These are phyloP conservation scores for Nemania sp. DNA, from an alignment of 2,329 filamentous ascomycete genomes.

Conservation along the genomic window DNA sequence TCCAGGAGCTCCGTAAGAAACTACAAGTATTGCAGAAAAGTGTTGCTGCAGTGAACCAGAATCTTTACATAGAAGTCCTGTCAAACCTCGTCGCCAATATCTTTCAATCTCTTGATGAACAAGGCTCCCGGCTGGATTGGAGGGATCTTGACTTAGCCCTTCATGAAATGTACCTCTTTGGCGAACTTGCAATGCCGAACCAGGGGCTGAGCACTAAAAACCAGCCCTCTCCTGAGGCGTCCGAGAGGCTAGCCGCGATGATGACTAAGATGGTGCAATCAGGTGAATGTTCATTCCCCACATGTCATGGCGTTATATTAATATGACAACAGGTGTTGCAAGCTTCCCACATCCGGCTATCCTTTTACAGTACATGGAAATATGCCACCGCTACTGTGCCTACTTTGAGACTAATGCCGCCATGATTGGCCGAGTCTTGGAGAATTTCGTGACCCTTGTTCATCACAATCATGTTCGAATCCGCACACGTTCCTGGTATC, in stretches of 20 bases:
- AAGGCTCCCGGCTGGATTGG: slow-evolving; percentile 86
- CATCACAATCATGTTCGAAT: slow-evolving; percentile 91
- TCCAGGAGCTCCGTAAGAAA: slow-evolving; percentile 91
- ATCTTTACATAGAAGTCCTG: slow-evolving; percentile 87
- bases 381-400: slow-evolving; percentile 90
- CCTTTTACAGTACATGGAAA: slow-evolving; percentile 97
- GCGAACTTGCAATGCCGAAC: slow-evolving; percentile 90
- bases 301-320: slow-evolving; percentile 39
- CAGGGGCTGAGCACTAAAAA: slow-evolving; percentile 89
- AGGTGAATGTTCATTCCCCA: slow-evolving; percentile 64
- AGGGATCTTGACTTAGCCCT: slow-evolving; percentile 93
- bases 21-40: slow-evolving; percentile 93
- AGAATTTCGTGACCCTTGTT: slow-evolving; percentile 90
- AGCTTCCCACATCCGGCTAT: slow-evolving; percentile 91
- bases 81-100: slow-evolving; percentile 89
- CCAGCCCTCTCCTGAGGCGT: slow-evolving; percentile 81
- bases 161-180: slow-evolving; percentile 95
- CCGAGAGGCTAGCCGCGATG: slow-evolving; percentile 87
- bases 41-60: slow-evolving; percentile 88
- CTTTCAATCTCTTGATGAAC: slow-evolving; percentile 82
- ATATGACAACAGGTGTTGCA: slow-evolving; percentile 73
- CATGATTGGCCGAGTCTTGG: slow-evolving; percentile 86
- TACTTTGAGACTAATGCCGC: slow-evolving; percentile 90
- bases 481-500: slow-evolving; percentile 93
- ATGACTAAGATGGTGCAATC: slow-evolving; percentile 97